phyloP scores from a whole-genome alignment of 768 basidiomycete genomes.

The Suillus discolor region DNA sequence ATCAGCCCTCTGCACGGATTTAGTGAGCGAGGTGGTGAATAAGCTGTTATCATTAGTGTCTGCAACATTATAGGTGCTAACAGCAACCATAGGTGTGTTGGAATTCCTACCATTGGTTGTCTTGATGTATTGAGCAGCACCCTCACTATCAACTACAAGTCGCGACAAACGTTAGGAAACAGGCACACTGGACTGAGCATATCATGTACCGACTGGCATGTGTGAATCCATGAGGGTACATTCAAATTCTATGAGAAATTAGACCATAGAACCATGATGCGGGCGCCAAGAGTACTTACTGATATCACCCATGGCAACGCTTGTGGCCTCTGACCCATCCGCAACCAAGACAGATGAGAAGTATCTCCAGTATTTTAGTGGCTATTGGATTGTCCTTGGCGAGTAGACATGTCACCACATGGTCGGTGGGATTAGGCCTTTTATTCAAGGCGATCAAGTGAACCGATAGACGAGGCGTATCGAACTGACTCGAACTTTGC shows the following conservation, averaged over 20 bases:
- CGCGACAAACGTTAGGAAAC: slow-evolving; percentile 28
- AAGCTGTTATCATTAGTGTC: slow-evolving; percentile 69
- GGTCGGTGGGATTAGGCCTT: slow-evolving; percentile 77
- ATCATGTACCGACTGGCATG: slow-evolving; percentile 84
- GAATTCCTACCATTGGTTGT: slow-evolving; percentile 95
- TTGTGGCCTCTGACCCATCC: slow-evolving; percentile 95
- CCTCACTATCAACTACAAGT: slow-evolving; percentile 84
- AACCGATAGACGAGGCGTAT: slow-evolving; percentile 76
- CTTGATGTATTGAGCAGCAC: slow-evolving; percentile 96
- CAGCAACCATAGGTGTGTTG: slow-evolving; percentile 88
- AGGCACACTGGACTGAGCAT: background rate
- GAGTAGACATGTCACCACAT: slow-evolving; percentile 89
- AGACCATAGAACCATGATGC: slow-evolving; percentile 5
- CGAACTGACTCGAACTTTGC: slow-evolving; percentile 55
- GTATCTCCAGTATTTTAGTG: slow-evolving; percentile 94
- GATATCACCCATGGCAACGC: slow-evolving; percentile 96
- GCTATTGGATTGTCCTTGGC: slow-evolving; percentile 99
- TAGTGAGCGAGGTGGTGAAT: slow-evolving; percentile 81
- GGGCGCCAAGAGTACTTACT: slow-evolving; percentile 57
- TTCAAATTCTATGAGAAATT: slow-evolving; percentile 73
- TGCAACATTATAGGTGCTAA: slow-evolving; percentile 81
- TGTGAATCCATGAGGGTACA: slow-evolving; percentile 94
- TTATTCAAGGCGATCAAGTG: slow-evolving; percentile 79
- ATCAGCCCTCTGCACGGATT: slow-evolving; percentile 89
- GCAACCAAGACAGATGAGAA: slow-evolving; percentile 92